Evolutionary conservation across 768 basidiomycete genomes (phyloP), one percentile per base, ranked within the genome.

Genomic region (Lactarius trivialis): DNA sequence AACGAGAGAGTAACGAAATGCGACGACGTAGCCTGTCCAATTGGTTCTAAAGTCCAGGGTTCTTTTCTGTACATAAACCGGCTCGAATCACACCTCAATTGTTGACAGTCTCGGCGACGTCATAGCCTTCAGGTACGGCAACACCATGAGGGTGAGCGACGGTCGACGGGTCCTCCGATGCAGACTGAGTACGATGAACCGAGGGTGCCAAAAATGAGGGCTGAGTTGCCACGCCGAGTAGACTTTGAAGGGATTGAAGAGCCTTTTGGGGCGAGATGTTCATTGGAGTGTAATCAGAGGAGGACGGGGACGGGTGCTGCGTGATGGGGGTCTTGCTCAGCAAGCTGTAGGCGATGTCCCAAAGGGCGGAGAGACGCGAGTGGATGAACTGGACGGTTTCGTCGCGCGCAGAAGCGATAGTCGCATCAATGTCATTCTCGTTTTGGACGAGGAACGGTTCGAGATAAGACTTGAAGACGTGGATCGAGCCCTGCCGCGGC

Each of bases 371-470:
- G 56, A 86, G 58, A 65, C 81, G 83, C 12, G 78, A 67, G 70
- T 84, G 81, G 60, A 82, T 61, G 70, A 87, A 89, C n/a, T 73
- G 68, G 24, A 88, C 54, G 33, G 76, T 70, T 65, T 84, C 85
- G 65, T 69, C 69, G 64, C 86, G 85, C 4, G 82, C 78, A 4
- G 81, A 75, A 36, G 75, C 71, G 65, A 90, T 81, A 53, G 82
- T 76, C 4, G 78, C 78, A 68, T 90, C 87, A 30, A 89, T 74
- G 14, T 82, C 77, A 17, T 74, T 76, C 68, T 89, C 86, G 68
- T 89, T 82, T 61, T 74, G 75, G 57, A 69, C 63, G 69, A 84
- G 78, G 74, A 84, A 88, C 1, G 88, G 88, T 56, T 82, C 77
- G 4, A 89, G 65, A 70, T 82, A 84, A 9, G 77, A 73, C 60